A percentile compares a stretch with the other conserved stretches of the same genome.
These are phyloP conservation scores for Jacaranda copaia DNA, from an alignment of 257 asterid genomes.

Conservation along the genomic window DNA sequence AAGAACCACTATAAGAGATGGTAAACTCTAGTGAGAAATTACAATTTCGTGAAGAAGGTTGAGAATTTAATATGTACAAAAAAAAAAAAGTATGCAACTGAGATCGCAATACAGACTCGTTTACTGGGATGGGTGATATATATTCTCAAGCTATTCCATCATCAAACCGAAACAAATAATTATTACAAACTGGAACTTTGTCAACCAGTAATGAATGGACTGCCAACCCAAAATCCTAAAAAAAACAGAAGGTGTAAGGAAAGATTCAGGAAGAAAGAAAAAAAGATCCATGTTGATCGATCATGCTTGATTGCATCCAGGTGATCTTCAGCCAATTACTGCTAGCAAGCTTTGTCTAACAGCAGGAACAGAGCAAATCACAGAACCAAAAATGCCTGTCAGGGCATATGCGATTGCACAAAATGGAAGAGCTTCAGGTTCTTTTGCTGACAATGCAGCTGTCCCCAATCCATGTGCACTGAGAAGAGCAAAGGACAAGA, in stretches of 20 bases:
- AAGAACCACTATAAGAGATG: neutral
- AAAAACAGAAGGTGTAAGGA: neutral
- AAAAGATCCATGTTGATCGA: neutral
- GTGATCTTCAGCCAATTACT: slow-evolving; percentile 61
- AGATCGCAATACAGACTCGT: neutral
- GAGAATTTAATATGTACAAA: neutral
- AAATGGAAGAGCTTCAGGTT: slow-evolving; percentile 98
- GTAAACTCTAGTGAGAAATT: too few species aligned
- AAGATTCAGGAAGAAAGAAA: neutral
- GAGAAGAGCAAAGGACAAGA: slow-evolving; percentile 17
- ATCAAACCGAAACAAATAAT: slow-evolving; percentile 6
- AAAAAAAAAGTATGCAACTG: neutral
- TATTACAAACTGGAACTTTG: neutral
- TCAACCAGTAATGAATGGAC: too few species aligned
- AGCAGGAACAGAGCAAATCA: slow-evolving; percentile 87
- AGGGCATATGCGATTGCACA: slow-evolving; percentile 97
- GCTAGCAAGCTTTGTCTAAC: slow-evolving; percentile 92
- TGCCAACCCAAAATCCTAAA: neutral
- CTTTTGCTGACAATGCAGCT: slow-evolving; percentile 97
- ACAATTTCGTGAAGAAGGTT: too few species aligned
- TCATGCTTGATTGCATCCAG: slow-evolving; percentile 2
- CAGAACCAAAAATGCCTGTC: slow-evolving; percentile 95
- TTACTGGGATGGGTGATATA: neutral
- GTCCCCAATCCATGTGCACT: slow-evolving; percentile 99
- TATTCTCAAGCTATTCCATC: neutral